Conservation (phyloP, 768 basidiomycete genomes). For the Trametes sanguinea region DNA sequence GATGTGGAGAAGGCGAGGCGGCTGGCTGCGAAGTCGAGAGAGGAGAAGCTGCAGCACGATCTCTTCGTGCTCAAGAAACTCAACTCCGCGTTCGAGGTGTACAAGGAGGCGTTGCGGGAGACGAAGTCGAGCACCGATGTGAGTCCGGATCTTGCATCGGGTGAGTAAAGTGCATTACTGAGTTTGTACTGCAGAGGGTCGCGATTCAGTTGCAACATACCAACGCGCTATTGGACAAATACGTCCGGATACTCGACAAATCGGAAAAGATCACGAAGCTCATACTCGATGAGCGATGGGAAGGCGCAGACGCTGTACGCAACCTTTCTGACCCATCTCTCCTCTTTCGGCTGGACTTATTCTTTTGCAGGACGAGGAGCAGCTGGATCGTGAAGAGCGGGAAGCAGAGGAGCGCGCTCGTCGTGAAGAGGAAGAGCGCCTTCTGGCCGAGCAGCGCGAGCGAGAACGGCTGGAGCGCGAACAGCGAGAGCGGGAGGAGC, state of each 20-base stretch:
- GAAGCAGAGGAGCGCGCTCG: constrained; percentile 42
- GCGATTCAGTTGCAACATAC: constrained; percentile 70
- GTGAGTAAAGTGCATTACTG: no score
- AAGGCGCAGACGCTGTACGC: constrained; percentile 71
- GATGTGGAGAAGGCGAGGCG: constrained; percentile 30
- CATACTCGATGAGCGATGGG: constrained; percentile 77
- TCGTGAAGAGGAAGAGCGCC: constrained; percentile 39
- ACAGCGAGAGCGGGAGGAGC: constrained; percentile 47
- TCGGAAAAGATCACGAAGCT: constrained; percentile 69
- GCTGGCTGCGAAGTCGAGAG: constrained; percentile 44
- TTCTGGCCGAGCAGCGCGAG: constrained; percentile 36
- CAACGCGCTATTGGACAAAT: constrained; percentile 73
- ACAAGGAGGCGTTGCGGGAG: constrained; percentile 66
- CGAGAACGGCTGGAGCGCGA: constrained; percentile 53
- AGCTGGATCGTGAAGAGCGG: constrained; percentile 46
- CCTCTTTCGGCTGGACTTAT: neutral
- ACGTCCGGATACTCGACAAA: constrained; percentile 65
- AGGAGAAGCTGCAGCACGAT: constrained; percentile 77
- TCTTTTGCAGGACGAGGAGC: constrained; percentile 56
- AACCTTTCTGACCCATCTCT: neutral
- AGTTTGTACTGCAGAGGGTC: constrained; percentile 45
- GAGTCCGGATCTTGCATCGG: constrained; percentile 23
- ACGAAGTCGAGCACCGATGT: constrained; percentile 75
- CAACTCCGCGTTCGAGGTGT: constrained; percentile 66
- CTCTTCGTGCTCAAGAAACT: constrained; percentile 71